Conservation (phyloP, 306 rosid species). For the Quercus aquifolioides region DNA sequence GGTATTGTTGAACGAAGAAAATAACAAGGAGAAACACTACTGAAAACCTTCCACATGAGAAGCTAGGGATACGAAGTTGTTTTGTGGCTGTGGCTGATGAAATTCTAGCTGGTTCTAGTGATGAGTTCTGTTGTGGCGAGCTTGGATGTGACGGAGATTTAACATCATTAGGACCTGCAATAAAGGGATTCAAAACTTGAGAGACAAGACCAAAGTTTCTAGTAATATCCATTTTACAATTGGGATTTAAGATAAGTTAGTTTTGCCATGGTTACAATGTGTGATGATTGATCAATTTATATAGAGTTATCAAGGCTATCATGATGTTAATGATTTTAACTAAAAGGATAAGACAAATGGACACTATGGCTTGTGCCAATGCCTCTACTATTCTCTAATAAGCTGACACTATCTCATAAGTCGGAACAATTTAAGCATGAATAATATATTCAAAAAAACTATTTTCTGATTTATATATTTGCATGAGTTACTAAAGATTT, state of each 20-base stretch:
- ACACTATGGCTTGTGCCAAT: too few species aligned
- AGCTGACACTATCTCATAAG: too few species aligned
- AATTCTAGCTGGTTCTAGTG: not conserved
- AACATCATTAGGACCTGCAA: constrained; percentile 17
- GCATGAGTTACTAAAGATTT: too few species aligned
- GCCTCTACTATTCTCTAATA: not conserved
- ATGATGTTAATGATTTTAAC: not conserved
- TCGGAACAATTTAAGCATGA: too few species aligned
- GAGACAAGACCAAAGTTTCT: not conserved
- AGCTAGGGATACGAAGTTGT: not conserved
- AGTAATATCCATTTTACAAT: not conserved
- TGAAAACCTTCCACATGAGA: constrained; percentile 6
- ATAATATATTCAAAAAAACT: too few species aligned
- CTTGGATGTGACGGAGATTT: constrained; percentile 13
- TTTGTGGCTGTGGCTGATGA: not conserved
- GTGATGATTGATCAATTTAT: not conserved
- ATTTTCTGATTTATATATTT: too few species aligned
- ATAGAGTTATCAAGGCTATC: not conserved
- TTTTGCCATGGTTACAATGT: too few species aligned
- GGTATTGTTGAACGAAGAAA: too few species aligned
- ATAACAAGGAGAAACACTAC: not conserved
- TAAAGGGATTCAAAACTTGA: not conserved
- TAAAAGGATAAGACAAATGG: not conserved
- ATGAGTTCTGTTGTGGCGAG: constrained; percentile 12
- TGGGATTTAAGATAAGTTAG: not conserved